Percentiles rank a stretch among this genome's conserved stretches.
These are phyloP conservation scores for Pichia kudriavzevii DNA, from an alignment of 1,139 yeast species.

Conservation along the genomic window DNA sequence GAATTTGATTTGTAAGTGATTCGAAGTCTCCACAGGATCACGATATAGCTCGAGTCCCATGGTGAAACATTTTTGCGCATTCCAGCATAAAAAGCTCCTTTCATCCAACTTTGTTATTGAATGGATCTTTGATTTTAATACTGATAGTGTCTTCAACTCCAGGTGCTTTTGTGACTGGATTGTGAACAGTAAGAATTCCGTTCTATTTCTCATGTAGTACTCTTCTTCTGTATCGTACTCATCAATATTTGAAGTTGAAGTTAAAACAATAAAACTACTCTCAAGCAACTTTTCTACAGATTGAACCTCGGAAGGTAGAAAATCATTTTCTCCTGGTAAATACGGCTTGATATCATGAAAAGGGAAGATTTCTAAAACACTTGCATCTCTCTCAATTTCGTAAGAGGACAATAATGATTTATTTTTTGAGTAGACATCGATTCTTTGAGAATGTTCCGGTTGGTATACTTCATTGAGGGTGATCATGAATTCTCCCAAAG, in stretches of 20 bases:
- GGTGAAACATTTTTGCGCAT: neutral
- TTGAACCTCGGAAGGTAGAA: conserved; percentile 1
- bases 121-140: conserved; percentile 2
- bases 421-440: conserved; percentile 1
- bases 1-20: conserved; percentile 3
- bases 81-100: conserved; percentile 4
- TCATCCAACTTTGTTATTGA: neutral
- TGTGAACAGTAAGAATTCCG: conserved; percentile 7
- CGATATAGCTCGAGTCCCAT: conserved; percentile 5
- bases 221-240: conserved; percentile 8
- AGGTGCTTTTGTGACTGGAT: conserved; percentile 1
- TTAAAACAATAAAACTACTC: conserved; percentile 5
- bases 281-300: neutral
- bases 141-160: conserved; percentile 6
- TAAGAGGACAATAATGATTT: conserved; percentile 2
- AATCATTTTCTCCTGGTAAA: conserved; percentile 4
- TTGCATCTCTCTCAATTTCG: conserved; percentile 7
- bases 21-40: neutral
- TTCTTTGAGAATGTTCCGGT: neutral
- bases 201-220: conserved; percentile 2
- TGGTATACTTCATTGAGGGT: conserved; percentile 1
- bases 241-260: conserved; percentile 2
- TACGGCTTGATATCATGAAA: neutral
- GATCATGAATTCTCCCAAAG: neutral
- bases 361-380: conserved; percentile 1